Evolutionary conservation across 129 eudicot genomes (phyloP).

Genomic region (Lactuca saligna): DNA sequence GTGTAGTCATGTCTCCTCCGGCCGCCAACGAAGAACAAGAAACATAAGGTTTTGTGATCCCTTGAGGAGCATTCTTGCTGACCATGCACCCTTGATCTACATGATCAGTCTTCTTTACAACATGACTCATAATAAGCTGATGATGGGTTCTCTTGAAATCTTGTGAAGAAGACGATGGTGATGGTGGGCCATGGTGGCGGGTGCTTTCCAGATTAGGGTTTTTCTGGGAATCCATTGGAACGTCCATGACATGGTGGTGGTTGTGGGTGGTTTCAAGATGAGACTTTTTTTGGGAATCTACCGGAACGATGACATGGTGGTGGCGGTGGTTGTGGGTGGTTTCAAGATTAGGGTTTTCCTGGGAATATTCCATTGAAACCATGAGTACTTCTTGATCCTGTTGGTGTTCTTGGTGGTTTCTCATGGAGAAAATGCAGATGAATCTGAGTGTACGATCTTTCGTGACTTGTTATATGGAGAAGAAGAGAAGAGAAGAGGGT

Average conservation of each 20-base stretch:
- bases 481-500: conserved; percentile 1
- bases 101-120: not conserved
- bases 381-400: conserved; percentile 9
- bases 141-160: conserved; percentile 22
- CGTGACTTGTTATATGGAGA: conserved; percentile 27
- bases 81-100: not conserved
- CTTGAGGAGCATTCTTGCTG: conserved; percentile 10
- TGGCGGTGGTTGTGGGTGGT: conserved; percentile 14
- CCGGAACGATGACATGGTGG: not conserved
- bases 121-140: not conserved
- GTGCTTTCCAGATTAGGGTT: conserved; percentile 21
- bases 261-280: conserved; percentile 18
- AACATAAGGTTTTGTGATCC: conserved; percentile 5
- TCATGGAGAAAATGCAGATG: conserved; percentile 15
- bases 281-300: conserved; percentile 14
- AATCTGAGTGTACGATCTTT: not conserved
- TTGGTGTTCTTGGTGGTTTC: conserved; percentile 12
- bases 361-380: conserved; percentile 8
- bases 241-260: not conserved
- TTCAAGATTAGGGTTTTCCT: conserved; percentile 20
- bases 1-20: not conserved
- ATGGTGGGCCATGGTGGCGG: conserved; percentile 12
- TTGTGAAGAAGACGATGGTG: conserved; percentile 21
- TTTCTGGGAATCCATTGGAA: conserved; percentile 16
- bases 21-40: conserved; percentile 15